Conservation (phyloP, 345 rosid genomes). For the Eutrema yunnanense region DNA sequence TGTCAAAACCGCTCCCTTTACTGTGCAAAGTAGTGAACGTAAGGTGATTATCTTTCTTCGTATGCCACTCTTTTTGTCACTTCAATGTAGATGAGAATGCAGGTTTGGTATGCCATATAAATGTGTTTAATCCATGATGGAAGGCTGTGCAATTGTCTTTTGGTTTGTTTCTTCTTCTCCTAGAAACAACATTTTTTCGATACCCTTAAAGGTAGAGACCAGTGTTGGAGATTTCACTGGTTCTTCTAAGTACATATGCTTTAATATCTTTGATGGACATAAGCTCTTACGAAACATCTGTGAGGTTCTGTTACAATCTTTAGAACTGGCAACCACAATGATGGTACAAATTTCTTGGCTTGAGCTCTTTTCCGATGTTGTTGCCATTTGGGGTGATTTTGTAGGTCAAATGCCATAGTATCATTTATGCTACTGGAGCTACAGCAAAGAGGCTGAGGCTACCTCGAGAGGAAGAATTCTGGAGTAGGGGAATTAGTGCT, state of each 20-base stretch:
- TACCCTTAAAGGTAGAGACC: not conserved
- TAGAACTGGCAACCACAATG: not conserved
- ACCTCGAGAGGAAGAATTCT: constrained; percentile 94
- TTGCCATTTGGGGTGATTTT: not conserved
- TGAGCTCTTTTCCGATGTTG: not conserved
- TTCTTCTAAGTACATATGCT: not conserved
- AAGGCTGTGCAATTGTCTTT: not conserved
- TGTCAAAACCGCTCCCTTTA: constrained; percentile 67
- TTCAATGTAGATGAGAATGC: constrained; percentile 1
- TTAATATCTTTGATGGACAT: not conserved
- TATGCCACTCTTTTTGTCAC: not conserved
- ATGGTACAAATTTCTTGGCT: not conserved
- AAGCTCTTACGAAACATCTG: not conserved
- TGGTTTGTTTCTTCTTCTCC: not conserved
- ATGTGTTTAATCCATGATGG: not conserved
- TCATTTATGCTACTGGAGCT: constrained; percentile 93
- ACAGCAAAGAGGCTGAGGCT: constrained; percentile 71
- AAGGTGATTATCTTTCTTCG: constrained; percentile 54
- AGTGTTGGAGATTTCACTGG: not conserved
- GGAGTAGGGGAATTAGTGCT: constrained; percentile 99
- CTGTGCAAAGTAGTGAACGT: constrained; percentile 73
- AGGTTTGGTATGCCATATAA: not conserved
- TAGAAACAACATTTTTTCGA: not conserved
- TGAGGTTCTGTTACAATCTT: not conserved
- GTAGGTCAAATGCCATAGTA: constrained; percentile 82